phyloP scores from a whole-genome alignment of 2,329 filamentous ascomycete species.

The Acarospora socialis region DNA sequence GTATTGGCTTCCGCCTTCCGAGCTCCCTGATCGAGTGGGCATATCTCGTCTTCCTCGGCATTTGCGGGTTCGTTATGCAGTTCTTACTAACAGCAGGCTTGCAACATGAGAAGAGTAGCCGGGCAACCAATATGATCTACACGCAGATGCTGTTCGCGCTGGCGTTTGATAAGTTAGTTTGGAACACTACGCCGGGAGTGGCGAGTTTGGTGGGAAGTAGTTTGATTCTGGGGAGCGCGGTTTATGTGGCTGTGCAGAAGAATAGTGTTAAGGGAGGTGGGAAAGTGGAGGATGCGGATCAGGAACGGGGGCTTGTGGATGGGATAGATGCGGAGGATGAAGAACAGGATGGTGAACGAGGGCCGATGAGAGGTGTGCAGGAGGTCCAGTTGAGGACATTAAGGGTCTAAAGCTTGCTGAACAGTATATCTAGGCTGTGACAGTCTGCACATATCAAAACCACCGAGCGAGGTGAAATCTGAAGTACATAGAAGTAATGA shows the following conservation, averaged over 20 bases:
- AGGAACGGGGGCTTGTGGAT: conserved; percentile 1
- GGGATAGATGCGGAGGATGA: conserved; percentile 1
- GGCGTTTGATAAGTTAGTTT: conserved; percentile 48
- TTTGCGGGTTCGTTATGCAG: conserved; percentile 72
- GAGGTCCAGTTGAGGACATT: conserved; percentile 12
- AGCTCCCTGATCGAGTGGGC: conserved; percentile 45
- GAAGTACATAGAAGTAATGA: too few species aligned
- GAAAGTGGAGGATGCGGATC: conserved; percentile 9
- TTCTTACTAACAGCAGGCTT: conserved; percentile 70
- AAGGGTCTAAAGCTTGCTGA: conserved; percentile 8
- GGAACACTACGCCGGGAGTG: conserved; percentile 42
- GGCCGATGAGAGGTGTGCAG: conserved; percentile 9
- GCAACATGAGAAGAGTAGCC: conserved; percentile 48
- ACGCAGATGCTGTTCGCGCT: conserved; percentile 57
- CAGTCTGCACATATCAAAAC: too few species aligned
- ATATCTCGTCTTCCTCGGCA: conserved; percentile 52
- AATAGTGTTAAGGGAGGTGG: neutral
- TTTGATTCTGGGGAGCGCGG: conserved; percentile 49
- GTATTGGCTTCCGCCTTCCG: conserved; percentile 43
- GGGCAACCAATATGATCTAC: conserved; percentile 54
- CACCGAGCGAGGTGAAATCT: too few species aligned
- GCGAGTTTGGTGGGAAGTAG: conserved; percentile 47
- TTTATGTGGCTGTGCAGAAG: conserved; percentile 43
- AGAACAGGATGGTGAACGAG: neutral
- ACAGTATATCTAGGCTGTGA: too few species aligned